phyloP scores from a whole-genome alignment of 2,329 filamentous ascomycete species.

The Chaetomium sp. region DNA sequence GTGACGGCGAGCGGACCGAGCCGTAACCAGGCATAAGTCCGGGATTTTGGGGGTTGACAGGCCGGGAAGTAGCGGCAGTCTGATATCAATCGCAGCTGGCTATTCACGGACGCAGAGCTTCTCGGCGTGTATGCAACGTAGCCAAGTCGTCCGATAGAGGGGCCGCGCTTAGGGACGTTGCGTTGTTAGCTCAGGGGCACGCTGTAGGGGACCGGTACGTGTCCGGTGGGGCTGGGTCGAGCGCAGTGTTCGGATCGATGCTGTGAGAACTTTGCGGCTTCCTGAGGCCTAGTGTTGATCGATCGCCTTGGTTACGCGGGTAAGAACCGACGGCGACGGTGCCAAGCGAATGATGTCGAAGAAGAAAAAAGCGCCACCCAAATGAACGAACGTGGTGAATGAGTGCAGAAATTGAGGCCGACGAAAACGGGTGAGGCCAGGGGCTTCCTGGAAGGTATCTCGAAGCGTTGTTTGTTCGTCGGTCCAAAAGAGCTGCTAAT shows the following conservation, averaged over 20 bases:
- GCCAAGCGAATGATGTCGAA: neutral
- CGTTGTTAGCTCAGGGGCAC: conserved; percentile 2
- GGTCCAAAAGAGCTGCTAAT: neutral
- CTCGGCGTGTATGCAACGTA: conserved; percentile 11
- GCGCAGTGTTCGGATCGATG: neutral
- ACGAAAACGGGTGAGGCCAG: neutral
- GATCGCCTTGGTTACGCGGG: neutral
- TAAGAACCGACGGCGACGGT: neutral
- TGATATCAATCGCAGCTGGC: conserved; percentile 9
- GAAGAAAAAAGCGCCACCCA: neutral
- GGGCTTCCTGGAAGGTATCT: neutral
- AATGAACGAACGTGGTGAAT: conserved; percentile 8
- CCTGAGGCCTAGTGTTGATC: neutral
- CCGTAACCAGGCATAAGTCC: conserved; percentile 69
- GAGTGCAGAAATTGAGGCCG: neutral
- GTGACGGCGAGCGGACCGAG: conserved; percentile 64
- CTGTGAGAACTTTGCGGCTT: neutral
- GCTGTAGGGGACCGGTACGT: conserved; percentile 9
- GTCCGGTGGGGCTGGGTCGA: neutral
- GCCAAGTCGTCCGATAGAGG: conserved; percentile 5
- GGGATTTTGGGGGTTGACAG: conserved; percentile 8
- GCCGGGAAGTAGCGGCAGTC: conserved; percentile 4
- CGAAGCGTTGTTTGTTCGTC: neutral
- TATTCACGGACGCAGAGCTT: conserved; percentile 18
- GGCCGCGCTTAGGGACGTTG: conserved; percentile 4